Base-by-base conservation (phyloP, 139 green algal species). In the Chlorella sp. region DNA sequence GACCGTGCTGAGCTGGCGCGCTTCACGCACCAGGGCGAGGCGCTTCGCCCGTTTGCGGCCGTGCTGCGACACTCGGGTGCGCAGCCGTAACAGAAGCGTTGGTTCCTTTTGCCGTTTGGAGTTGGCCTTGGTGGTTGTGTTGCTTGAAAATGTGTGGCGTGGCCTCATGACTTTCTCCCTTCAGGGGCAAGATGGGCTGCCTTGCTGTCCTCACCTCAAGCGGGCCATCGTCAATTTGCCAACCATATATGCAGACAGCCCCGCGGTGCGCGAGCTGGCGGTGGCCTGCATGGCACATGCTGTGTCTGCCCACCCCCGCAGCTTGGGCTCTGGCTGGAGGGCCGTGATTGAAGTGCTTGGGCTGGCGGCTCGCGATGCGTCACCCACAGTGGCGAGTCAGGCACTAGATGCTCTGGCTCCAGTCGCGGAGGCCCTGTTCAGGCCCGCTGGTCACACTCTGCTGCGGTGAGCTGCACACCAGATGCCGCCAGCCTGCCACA, bases 321-420 rank as follows among this genome's bases (percentile, higher is more conserved):
- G 98, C 85, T 92, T 99, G 81, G 98, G 98, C 89, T 96, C 91
- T 0, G 97, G 97, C 20, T 99, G 97, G 97, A 98, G 98, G 90
- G 92, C 84, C 83, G 97, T 99, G 44, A 36, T 90, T 28, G 87
- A 87, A 36, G 70, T 79, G 54, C 84, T 86, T 68, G 51, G 36
- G 46, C 64, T 84, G 72, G 87, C 73, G 20, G 91, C 90, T 14
- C 85, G 77, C 6, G 95, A 98, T 87, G 1, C 43, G 40, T 56
- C 74, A 17, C 43, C 87, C 26, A 67, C 75, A 43, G 92, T 96
- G 48, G 90, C 93, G 30, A 82, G 88, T 11, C 85, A 93, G 76
- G 90, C 92, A n/a, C 68, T 95, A 67, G 90, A 90, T 22, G 90
- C 91, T 17, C 46, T 96, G 70, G 84, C 90, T 73, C 85, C 87